Evolutionary conservation across 768 basidiomycete genomes (phyloP).

Genomic region (Amanita molliuscula): DNA sequence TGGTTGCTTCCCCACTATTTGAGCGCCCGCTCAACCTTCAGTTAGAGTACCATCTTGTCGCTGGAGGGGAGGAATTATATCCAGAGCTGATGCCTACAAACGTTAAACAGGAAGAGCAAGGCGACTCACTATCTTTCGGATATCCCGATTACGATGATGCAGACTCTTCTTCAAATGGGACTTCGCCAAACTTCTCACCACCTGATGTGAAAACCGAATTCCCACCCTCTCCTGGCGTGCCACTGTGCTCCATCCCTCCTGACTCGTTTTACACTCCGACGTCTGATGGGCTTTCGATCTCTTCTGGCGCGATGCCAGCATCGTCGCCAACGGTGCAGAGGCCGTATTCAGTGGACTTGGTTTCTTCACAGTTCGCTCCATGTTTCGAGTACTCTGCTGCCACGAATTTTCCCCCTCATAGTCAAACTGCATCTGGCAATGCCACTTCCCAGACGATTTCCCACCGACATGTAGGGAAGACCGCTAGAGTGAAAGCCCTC

Average conservation of each 20-base stretch:
- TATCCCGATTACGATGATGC: slow-evolving; percentile 35
- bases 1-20: slow-evolving; percentile 4
- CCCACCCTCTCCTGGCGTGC: slow-evolving; percentile 33
- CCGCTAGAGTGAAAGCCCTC: neutral
- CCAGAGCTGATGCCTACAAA: slow-evolving; percentile 31
- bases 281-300: neutral
- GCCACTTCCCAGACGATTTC: neutral
- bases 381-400: neutral
- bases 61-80: slow-evolving; percentile 68
- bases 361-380: neutral
- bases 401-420: neutral
- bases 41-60: slow-evolving; percentile 68
- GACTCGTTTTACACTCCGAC: slow-evolving; percentile 9
- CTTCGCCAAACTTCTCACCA: slow-evolving; percentile 36
- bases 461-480: neutral
- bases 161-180: slow-evolving; percentile 26
- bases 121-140: slow-evolving; percentile 30
- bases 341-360: neutral
- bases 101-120: slow-evolving; percentile 47
- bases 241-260: slow-evolving; percentile 20
- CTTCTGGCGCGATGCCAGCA: neutral
- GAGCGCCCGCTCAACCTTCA: slow-evolving; percentile 4
- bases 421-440: neutral
- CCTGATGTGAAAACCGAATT: slow-evolving; percentile 34
- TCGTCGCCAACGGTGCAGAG: neutral